These are phyloP conservation scores for Colletotrichum sp. DNA, from an alignment of 2,329 filamentous ascomycete genomes.

Conservation along the genomic window DNA sequence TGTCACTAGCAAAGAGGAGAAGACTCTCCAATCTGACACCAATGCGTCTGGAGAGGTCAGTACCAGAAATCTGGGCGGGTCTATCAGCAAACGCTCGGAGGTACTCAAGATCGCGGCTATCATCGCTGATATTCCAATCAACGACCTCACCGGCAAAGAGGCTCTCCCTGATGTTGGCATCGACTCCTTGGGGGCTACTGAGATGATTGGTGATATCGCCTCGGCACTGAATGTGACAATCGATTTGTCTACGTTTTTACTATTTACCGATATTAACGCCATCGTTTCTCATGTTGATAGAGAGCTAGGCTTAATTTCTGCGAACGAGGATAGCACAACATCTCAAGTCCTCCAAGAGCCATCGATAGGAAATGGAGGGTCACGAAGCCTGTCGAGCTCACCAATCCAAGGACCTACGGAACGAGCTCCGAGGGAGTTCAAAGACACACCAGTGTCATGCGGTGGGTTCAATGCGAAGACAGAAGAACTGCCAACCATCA, in stretches of 20 bases:
- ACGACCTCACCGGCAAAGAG: background rate
- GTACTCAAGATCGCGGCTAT: background rate
- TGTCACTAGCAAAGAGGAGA: accelerated
- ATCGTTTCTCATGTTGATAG: background rate
- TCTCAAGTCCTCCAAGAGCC: accelerated
- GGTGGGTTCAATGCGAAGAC: accelerated
- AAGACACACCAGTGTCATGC: background rate
- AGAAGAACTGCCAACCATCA: background rate
- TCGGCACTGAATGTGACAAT: background rate
- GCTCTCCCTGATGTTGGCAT: background rate
- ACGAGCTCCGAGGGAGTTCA: background rate
- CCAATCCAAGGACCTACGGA: background rate
- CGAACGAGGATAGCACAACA: accelerated
- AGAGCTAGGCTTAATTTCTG: background rate
- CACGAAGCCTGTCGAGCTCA: accelerated
- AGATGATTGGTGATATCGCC: background rate
- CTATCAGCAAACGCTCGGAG: background rate
- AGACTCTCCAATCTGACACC: accelerated
- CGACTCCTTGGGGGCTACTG: background rate
- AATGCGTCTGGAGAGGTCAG: background rate
- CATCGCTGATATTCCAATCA: background rate
- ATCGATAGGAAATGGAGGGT: background rate
- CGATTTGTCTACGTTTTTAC: background rate
- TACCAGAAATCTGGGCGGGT: accelerated
- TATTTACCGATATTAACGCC: background rate